Base-by-base conservation (phyloP, 208 protist genomes). In the Phytomonas serpens region DNA sequence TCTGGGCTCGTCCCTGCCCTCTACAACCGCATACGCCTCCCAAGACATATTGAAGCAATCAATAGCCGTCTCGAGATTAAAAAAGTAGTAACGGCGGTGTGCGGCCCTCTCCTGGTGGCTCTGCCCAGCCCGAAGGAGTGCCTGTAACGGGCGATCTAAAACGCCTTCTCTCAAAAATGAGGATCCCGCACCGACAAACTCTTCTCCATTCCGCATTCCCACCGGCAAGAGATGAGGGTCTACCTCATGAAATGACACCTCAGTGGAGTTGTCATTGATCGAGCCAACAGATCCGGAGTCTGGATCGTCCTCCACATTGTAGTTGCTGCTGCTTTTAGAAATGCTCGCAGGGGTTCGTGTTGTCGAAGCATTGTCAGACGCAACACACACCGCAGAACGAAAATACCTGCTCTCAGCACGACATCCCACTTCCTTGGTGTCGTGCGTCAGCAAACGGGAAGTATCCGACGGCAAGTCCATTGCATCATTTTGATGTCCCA, bases 11-110 rank as follows among this genome's bases (percentile, higher is more conserved):
- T 47, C 14, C 40, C 14, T 11, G 40, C 72, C 77, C 38, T 82
- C 74, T 73, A 78, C 78, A 42, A 82, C 77, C 1, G 70, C 68
- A 70, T 87, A 85, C 38, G 77, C 87, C 77, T 94, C 85, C 88
- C 86, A 94, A 4, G 88, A 94, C 27, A 93, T 69, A 71, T 96
- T 97, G 72, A 87, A 91, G 80, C 90, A 94, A 76, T 95, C 89
- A 30, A 97, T 85, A 27, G 88, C 79, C 7, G 86, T 94, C 75
- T 97, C 90, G 1, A 95, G 74, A 68, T 91, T 94, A 72, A 96
- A 95, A 68, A 95, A 47, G 40, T 47, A 19, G 40, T 47, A 47
- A 23, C 14, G 40, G 40, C 16, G 13, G 14, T 19, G 40, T 10
- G 14, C 9, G 40, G 40, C 40, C 40, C 14, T 47, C 40, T 11